Percentiles rank a stretch among this genome's conserved stretches.
Evolutionary conservation across 768 basidiomycete genomes (phyloP).

Genomic region (Kwoniella botswanensis): DNA sequence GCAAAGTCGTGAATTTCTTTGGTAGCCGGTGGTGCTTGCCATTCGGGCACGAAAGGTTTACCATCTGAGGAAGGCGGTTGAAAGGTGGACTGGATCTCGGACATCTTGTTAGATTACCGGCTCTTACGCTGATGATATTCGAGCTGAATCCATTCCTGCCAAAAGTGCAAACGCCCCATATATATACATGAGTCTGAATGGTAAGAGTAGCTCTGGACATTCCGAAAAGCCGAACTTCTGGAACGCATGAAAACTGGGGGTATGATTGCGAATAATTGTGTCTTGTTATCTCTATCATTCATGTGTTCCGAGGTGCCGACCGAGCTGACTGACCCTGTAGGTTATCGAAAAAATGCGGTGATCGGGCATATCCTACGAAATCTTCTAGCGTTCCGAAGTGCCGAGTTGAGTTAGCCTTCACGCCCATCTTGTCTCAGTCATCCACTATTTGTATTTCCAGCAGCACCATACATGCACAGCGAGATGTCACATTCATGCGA

Average conservation of each 20-base stretch:
- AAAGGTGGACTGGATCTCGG: conserved; percentile 9
- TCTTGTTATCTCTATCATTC: neutral
- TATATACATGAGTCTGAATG: neutral
- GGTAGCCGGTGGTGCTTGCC: conserved; percentile 19
- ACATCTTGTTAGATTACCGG: neutral
- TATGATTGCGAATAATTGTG: neutral
- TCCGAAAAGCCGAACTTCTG: conserved; percentile 1
- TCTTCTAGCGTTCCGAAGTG: neutral
- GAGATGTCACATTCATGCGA: neutral
- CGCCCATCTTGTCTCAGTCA: neutral
- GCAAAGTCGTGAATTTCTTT: conserved; percentile 17
- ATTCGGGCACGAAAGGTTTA: conserved; percentile 19
- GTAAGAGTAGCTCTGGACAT: neutral
- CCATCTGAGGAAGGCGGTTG: neutral
- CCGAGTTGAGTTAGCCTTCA: neutral
- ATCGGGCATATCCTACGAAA: conserved; percentile 4
- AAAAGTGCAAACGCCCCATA: neutral
- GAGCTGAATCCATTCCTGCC: neutral
- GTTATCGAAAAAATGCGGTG: neutral
- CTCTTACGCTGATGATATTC: neutral
- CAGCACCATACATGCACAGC: neutral
- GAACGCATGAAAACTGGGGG: neutral
- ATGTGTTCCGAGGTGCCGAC: conserved; percentile 1
- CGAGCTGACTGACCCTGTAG: neutral
- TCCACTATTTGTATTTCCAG: neutral